These are phyloP conservation scores for Pseudocercospora fijiensis DNA, from an alignment of 2,329 filamentous ascomycete species.

Conservation along the genomic window DNA sequence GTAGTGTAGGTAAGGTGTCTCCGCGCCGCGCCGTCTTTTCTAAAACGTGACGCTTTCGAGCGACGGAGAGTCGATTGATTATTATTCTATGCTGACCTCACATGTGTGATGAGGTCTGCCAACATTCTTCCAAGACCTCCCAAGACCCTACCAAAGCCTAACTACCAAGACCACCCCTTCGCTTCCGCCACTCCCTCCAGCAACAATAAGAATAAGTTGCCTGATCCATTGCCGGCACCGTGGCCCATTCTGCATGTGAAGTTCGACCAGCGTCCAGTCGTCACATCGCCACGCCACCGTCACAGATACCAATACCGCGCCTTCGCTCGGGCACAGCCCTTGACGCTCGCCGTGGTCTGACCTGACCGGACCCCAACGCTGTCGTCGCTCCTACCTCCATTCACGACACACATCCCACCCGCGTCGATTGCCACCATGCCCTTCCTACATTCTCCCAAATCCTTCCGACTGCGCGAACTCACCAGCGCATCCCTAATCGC, in stretches of 20 bases:
- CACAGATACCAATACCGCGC: too few species aligned
- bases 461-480: constrained; percentile 42
- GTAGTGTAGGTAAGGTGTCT: too few species aligned
- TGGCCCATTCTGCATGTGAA: neutral
- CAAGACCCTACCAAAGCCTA: neutral
- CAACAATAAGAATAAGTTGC: neutral
- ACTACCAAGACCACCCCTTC: neutral
- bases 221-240: neutral
- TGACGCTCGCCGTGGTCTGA: neutral
- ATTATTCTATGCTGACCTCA: too few species aligned
- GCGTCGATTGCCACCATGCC: constrained; percentile 36
- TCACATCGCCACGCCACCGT: too few species aligned
- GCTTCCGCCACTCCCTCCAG: neutral
- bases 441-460: constrained; percentile 51
- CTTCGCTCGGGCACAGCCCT: neutral
- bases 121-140: neutral
- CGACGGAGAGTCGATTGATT: too few species aligned
- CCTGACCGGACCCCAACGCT: neutral
- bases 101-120: neutral
- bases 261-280: neutral
- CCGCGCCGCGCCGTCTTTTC: too few species aligned
- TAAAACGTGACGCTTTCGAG: too few species aligned
- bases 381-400: constrained; percentile 2
- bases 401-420: neutral
- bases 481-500: constrained; percentile 40